These are phyloP conservation scores for Sungouiozyma ichnusensis DNA, from an alignment of 805 yeast genomes.

Conservation along the genomic window DNA sequence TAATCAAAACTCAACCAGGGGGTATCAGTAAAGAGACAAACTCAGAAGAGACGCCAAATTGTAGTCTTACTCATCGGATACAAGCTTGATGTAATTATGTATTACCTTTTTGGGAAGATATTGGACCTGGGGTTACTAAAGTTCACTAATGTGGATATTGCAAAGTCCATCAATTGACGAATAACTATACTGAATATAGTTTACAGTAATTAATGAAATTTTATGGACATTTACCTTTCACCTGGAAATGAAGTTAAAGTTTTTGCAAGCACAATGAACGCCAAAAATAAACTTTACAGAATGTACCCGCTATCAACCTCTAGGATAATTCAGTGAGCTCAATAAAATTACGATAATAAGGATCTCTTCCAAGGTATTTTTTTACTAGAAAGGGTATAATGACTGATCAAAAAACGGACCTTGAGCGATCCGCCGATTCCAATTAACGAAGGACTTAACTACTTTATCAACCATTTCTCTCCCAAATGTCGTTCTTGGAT, in stretches of 20 bases:
- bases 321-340: background rate
- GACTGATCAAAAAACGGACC: too few species aligned
- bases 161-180: background rate
- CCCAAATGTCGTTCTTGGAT: too few species aligned
- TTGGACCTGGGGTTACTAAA: background rate
- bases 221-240: too few species aligned
- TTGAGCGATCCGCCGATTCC: background rate
- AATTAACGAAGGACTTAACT: background rate
- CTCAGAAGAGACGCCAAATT: background rate
- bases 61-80: background rate
- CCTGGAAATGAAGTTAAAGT: too few species aligned
- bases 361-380: background rate
- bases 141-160: too few species aligned
- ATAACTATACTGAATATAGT: too few species aligned
- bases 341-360: too few species aligned
- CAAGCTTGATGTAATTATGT: background rate
- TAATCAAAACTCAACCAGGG: background rate
- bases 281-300: background rate
- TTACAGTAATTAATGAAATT: too few species aligned
- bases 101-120: background rate
- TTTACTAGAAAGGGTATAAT: background rate
- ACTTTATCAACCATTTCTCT: too few species aligned
- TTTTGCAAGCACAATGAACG: background rate
- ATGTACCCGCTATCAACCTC: background rate
- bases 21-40: too few species aligned